Evolutionary conservation across 2,329 filamentous ascomycete genomes (phyloP).

Genomic region (Aspergillus unguis): DNA sequence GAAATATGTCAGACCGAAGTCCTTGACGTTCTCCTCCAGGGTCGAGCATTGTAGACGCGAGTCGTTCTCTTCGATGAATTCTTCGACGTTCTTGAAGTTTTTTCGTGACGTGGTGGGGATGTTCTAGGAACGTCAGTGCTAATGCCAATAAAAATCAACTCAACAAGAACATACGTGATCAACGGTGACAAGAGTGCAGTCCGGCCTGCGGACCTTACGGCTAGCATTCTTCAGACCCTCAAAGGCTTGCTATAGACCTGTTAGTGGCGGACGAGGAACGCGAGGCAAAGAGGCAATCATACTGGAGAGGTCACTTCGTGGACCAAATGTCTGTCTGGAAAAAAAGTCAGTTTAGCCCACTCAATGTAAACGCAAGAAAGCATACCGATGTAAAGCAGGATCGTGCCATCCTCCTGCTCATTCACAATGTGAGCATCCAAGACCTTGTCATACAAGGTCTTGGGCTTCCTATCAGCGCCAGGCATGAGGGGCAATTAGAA

Average conservation of each 20-base stretch:
- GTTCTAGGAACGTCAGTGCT: conserved; percentile 57
- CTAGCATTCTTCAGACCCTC: conserved; percentile 89
- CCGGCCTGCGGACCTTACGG: conserved; percentile 83
- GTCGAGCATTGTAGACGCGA: conserved; percentile 92
- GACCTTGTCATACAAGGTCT: conserved; percentile 97
- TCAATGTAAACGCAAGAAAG: background rate
- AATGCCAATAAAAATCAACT: no score
- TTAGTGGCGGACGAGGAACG: background rate
- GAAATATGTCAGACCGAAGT: conserved; percentile 95
- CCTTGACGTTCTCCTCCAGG: conserved; percentile 94
- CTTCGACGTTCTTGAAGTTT: conserved; percentile 86
- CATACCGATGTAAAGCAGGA: conserved; percentile 88
- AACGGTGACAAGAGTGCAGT: conserved; percentile 94
- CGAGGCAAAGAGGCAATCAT: conserved; percentile 41
- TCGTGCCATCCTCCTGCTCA: conserved; percentile 88
- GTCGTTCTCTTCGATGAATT: conserved; percentile 93
- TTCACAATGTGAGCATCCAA: conserved; percentile 92
- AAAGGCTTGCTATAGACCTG: conserved; percentile 73
- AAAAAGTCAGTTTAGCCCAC: conserved; percentile 21
- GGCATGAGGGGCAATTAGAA: conserved; percentile 62
- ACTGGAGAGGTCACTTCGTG: conserved; percentile 98
- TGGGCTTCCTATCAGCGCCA: conserved; percentile 65
- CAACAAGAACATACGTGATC: conserved; percentile 71
- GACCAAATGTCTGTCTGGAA: conserved; percentile 82
- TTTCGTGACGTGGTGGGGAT: conserved; percentile 89